Percentiles rank a stretch among this genome's conserved stretches.
Conservation (phyloP, 768 basidiomycete genomes). For the Tubosaeta sp. region DNA sequence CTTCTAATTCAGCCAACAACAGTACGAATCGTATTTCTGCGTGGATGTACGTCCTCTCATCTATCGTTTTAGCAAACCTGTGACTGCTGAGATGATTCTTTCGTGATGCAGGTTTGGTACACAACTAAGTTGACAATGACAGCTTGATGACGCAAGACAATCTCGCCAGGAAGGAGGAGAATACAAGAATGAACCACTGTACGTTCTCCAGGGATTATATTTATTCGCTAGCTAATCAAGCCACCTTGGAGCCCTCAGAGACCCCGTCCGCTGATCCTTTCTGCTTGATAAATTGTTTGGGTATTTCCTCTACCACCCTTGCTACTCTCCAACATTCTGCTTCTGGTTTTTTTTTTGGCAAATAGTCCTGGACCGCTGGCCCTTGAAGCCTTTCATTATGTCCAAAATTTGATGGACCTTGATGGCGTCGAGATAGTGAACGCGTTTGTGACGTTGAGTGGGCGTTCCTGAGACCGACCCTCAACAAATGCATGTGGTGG, state of each 20-base stretch:
- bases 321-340: constrained; percentile 53
- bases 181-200: constrained; percentile 50
- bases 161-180: constrained; percentile 38
- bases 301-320: constrained; percentile 57
- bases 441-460: too few relatives aligned
- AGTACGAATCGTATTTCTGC: constrained; percentile 42
- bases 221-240: constrained; percentile 46
- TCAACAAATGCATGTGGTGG: too few relatives aligned
- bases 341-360: constrained; percentile 53
- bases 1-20: constrained; percentile 75
- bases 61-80: constrained; percentile 56
- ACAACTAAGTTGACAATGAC: constrained; percentile 5
- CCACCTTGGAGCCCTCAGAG: constrained; percentile 6
- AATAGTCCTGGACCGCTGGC: constrained; percentile 60
- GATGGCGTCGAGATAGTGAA: too few relatives aligned
- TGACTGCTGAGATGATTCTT: constrained; percentile 61
- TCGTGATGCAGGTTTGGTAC: neutral
- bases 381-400: too few relatives aligned
- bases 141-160: constrained; percentile 71
- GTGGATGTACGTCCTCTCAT: constrained; percentile 1
- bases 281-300: constrained; percentile 48
- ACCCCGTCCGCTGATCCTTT: constrained; percentile 30
- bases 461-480: too few relatives aligned
- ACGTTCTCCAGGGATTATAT: constrained; percentile 67
- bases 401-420: too few relatives aligned